Evolutionary conservation across 179 eudicot genomes (phyloP).

Genomic region (Silene vulgaris): DNA sequence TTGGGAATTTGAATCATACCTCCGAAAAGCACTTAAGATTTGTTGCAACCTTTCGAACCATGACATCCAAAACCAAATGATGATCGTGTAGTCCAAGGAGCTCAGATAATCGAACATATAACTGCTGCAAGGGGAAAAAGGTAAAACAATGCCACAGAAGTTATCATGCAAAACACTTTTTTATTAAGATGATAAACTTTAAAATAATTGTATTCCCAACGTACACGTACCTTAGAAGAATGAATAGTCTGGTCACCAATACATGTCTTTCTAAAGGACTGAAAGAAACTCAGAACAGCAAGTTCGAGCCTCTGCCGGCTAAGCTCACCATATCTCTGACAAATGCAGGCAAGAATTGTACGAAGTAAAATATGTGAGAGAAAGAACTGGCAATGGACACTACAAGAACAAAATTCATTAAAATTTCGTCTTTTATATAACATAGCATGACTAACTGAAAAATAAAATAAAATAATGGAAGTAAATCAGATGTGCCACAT

Average conservation of each 20-base stretch:
- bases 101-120: conserved; percentile 80
- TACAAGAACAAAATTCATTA: neutral
- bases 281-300: conserved; percentile 74
- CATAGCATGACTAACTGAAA: neutral
- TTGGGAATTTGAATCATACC: conserved; percentile 36
- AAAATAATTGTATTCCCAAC: neutral
- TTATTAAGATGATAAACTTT: neutral
- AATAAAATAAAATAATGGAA: neutral
- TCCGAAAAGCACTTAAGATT: conserved; percentile 77
- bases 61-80: conserved; percentile 63
- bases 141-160: conserved; percentile 11
- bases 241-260: conserved; percentile 77
- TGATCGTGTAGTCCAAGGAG: conserved; percentile 90
- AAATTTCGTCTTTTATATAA: neutral
- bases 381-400: neutral
- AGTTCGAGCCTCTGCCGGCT: conserved; percentile 93
- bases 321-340: conserved; percentile 75
- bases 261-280: conserved; percentile 63
- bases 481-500: neutral
- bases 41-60: conserved; percentile 73
- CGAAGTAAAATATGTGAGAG: conserved; percentile 3
- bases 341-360: conserved; percentile 19
- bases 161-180: conserved; percentile 5
- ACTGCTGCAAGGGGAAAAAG: conserved; percentile 54
- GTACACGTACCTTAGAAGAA: conserved; percentile 61